Base-by-base conservation (phyloP, 2,329 filamentous ascomycete genomes). In the Scedosporium minutisporum region DNA sequence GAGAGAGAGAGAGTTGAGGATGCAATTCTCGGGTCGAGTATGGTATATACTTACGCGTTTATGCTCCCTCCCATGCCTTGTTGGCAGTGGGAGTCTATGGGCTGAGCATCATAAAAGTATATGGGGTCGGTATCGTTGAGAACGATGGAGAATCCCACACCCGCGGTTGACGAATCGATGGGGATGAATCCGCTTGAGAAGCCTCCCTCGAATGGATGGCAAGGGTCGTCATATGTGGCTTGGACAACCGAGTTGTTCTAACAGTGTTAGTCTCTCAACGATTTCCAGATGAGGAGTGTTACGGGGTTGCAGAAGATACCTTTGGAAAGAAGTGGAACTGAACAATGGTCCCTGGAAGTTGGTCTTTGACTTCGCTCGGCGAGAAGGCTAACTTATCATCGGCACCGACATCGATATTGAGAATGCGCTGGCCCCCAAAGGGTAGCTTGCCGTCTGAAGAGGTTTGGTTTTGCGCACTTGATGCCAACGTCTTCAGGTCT, bases 41-140 rank as follows among this genome's bases (percentile, higher is more conserved):
- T 38, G 61, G n/a, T 12, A 18, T 12, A 18, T 10, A 42, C 62
- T 10, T 60, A 63, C 62, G 74, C 73, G 66, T 82, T 82, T 65
- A 82, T 76, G 48, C 76, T 74, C 62, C 77, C 76, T 18, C 77
- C 74, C 79, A 82, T 82, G 44, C 79, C 79, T 2, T 68, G 65
- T 57, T 75, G 73, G 65, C 73, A 75, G 63, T 74, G 73, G 2
- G 68, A 69, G 27, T 69, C 69, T 5, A 63, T 66, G 0, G 70
- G 69, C 63, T 75, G 73, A 21, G 69, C 74, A 64, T 74, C 74
- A 68, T 76, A 76, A 65, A 75, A 76, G 72, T 72, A 75, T 51
- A 75, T 66, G 1, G 74, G 73, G 44, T 72, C 71, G 10, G 66
- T 65, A 62, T 75, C 70, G 2, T 67, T 66, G 6, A 75, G 62